Evolutionary conservation across 345 rosid genomes (phyloP).

Genomic region (Eucalyptus tenuipes): DNA sequence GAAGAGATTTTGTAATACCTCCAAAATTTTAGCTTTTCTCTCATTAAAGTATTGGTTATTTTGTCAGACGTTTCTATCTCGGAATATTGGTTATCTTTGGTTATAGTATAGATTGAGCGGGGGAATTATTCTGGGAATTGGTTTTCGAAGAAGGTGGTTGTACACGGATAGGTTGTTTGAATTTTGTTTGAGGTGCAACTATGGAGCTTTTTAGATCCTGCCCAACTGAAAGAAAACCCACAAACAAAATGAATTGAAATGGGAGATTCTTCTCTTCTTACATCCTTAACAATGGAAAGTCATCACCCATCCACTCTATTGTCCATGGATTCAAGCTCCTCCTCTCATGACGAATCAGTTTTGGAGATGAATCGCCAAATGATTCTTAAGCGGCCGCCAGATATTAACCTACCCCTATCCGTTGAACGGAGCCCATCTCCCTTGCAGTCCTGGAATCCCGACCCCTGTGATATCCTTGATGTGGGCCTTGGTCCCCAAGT

Average conservation of each 20-base stretch:
- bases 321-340: slow-evolving; percentile 92
- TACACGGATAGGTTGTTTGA: slow-evolving; percentile 11
- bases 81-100: background rate
- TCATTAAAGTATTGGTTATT: background rate
- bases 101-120: background rate
- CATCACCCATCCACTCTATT: slow-evolving; percentile 91
- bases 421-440: slow-evolving; percentile 83
- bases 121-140: slow-evolving; percentile 52
- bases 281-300: slow-evolving; percentile 68
- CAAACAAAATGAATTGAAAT: slow-evolving; percentile 9
- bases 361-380: slow-evolving; percentile 79
- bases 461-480: slow-evolving; percentile 67
- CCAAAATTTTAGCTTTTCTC: background rate
- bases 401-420: slow-evolving; percentile 83
- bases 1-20: slow-evolving; percentile 1
- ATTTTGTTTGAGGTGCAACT: slow-evolving; percentile 24
- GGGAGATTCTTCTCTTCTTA: slow-evolving; percentile 58
- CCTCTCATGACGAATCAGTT: slow-evolving; percentile 82
- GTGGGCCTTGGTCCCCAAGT: slow-evolving; percentile 68
- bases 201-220: slow-evolving; percentile 15
- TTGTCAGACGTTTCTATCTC: slow-evolving; percentile 8
- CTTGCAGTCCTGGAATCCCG: slow-evolving; percentile 34
- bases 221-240: slow-evolving; percentile 17
- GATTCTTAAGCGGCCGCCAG: slow-evolving; percentile 78
- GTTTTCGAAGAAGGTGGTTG: slow-evolving; percentile 24